Conservation (phyloP, 352 stramenopile species). For the Phytophthora citricola region DNA sequence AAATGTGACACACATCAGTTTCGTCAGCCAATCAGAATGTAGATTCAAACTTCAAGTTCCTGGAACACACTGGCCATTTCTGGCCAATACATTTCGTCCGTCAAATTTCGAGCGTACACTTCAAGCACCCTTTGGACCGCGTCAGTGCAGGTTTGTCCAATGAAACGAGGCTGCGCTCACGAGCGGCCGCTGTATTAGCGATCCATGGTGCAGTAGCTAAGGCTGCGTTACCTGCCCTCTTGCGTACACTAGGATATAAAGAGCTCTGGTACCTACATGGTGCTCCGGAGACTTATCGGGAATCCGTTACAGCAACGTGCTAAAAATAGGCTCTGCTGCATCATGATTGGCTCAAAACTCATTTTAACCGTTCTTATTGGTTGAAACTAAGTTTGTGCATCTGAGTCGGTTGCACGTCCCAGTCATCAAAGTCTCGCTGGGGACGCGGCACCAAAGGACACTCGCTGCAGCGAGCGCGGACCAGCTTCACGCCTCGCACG, state of each 20-base stretch:
- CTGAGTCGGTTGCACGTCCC: slow-evolving; percentile 39
- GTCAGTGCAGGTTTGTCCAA: slow-evolving; percentile 10
- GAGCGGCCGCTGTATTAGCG: slow-evolving; percentile 8
- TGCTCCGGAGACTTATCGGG: slow-evolving; percentile 10
- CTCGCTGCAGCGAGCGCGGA: slow-evolving; percentile 9
- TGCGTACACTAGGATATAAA: not conserved
- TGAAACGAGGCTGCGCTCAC: slow-evolving; percentile 2
- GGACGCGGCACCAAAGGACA: slow-evolving; percentile 33
- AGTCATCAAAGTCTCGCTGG: slow-evolving; percentile 35
- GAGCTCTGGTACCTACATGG: slow-evolving; percentile 1
- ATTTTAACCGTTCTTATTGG: not conserved
- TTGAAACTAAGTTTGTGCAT: slow-evolving; percentile 12
- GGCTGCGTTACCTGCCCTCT: slow-evolving; percentile 1
- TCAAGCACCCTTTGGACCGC: not conserved
- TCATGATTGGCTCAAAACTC: slow-evolving; percentile 12
- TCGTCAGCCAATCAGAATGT: slow-evolving; percentile 17
- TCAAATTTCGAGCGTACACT: not conserved
- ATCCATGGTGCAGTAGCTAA: not conserved
- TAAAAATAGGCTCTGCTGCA: slow-evolving; percentile 21
- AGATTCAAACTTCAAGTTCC: slow-evolving; percentile 20
- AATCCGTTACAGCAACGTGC: slow-evolving; percentile 19
- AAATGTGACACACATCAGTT: slow-evolving; percentile 1
- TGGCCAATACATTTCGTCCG: slow-evolving; percentile 5
- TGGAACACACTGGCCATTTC: not conserved
- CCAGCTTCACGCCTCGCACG: not conserved